Evolutionary conservation across 1,284 basidiomycete species (phyloP), one percentile per base, ranked within the genome.

Genomic region (Flammula alnicola): DNA sequence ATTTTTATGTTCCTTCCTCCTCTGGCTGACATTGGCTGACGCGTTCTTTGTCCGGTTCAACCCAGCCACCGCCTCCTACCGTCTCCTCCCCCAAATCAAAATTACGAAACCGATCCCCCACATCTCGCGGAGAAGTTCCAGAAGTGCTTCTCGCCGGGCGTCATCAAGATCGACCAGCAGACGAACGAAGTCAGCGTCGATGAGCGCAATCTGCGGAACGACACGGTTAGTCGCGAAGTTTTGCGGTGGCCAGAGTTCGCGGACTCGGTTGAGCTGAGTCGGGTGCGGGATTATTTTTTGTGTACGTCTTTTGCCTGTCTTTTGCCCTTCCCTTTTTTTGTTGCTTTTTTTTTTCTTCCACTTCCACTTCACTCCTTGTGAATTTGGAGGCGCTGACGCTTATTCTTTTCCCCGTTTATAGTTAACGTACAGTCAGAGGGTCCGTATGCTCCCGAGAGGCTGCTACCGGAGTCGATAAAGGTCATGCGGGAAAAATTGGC

Each of bases 141-240:
- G 60, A 72, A 79, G 40, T 98, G 95, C 70, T 99, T 99, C 71
- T 86, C 93, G 0, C 80, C 87, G 0, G 95, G 95, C 4, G 96
- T 99, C 30, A 88, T 99, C 49, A 82, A 81, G 37, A 75, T 95
- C 23, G 77, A 88, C 55, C 74, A 78, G 0, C 64, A 62, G 7
- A 83, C 80, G 14, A 78, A 83, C 66, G 72, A 71, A 53, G 78
- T 84, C 44, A 76, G 77, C 20, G 80, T 90, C 6, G 84, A 91
- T 58, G 70, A 78, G 35, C 70, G 80, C 17, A 75, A 82, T 19
- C 80, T 95, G 17, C 79, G 96, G 23, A 87, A 86, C 52, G 97
- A 99, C 67, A 93, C 88, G 1, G 92, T 99, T 62, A 93, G 88
- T 59, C 79, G 97, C 39, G 96, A 99, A 68, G 95, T 96, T 1